These are phyloP conservation scores for Lophiotrema nucula DNA, from an alignment of 495 filamentous ascomycete genomes.

Conservation along the genomic window DNA sequence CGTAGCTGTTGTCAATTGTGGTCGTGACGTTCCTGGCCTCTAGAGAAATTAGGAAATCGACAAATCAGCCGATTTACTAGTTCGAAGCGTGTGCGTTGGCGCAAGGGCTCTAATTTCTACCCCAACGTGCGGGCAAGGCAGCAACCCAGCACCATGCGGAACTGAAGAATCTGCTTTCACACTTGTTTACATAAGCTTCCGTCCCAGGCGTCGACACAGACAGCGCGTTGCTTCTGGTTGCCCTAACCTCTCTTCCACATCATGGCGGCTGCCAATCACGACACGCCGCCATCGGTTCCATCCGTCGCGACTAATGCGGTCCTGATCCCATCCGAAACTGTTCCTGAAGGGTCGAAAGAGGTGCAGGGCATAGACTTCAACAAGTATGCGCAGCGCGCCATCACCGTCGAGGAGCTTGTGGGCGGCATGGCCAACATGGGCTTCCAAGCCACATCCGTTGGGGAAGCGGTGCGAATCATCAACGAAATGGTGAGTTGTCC, in stretches of 20 bases:
- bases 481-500: conserved; percentile 78
- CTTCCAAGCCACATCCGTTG: conserved; percentile 85
- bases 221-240: background rate
- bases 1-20: no score
- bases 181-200: no score
- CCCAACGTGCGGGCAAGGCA: no score
- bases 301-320: conserved; percentile 76
- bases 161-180: no score
- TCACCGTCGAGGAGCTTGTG: conserved; percentile 82
- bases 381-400: conserved; percentile 64
- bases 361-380: conserved; percentile 92
- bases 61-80: no score
- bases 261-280: conserved; percentile 19
- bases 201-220: no score
- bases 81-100: no score
- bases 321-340: conserved; percentile 78
- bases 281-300: conserved; percentile 46
- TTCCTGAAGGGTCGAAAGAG: conserved; percentile 68
- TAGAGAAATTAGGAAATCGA: no score
- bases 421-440: conserved; percentile 82
- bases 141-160: no score
- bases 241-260: no score
- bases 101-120: no score
- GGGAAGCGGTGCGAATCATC: conserved; percentile 81
- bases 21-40: no score